phyloP scores from a whole-genome alignment of 176 grass and related monocot genomes.

The Oryza meridionalis region DNA sequence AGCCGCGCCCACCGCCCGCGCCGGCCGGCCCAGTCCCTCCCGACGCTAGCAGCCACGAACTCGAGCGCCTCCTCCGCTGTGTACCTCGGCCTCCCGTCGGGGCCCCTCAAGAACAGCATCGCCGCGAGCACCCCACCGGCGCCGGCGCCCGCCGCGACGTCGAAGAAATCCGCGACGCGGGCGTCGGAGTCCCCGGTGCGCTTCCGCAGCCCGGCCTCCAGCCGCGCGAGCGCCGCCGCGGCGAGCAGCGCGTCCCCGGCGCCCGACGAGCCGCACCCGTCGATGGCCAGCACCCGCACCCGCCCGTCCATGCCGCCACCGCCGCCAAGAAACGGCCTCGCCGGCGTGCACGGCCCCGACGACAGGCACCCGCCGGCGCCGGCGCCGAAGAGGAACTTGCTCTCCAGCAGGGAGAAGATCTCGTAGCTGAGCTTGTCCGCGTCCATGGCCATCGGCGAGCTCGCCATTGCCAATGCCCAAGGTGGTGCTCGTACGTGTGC shows the following conservation, averaged over 20 bases:
- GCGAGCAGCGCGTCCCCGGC: conserved; percentile 64
- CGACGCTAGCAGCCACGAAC: conserved; percentile 37
- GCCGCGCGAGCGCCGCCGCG: conserved; percentile 48
- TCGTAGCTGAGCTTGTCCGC: conserved; percentile 69
- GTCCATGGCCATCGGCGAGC: conserved; percentile 34
- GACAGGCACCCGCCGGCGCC: conserved; percentile 33
- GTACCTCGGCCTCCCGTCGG: conserved; percentile 63
- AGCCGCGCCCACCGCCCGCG: conserved; percentile 37
- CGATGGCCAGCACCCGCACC: conserved; percentile 75
- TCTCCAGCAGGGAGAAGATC: conserved; percentile 76
- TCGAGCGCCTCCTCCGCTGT: conserved; percentile 59
- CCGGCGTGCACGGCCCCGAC: conserved; percentile 26
- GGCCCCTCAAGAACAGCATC: conserved; percentile 60
- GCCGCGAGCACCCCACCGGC: conserved; percentile 57
- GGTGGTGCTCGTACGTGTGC: not conserved
- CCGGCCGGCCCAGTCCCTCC: conserved; percentile 18
- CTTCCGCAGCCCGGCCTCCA: conserved; percentile 59
- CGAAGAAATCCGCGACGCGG: conserved; percentile 73
- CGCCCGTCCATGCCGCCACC: not conserved
- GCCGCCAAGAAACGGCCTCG: not conserved
- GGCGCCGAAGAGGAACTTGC: conserved; percentile 68
- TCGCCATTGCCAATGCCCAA: conserved; percentile 7
- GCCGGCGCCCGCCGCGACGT: conserved; percentile 64
- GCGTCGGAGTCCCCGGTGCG: conserved; percentile 43
- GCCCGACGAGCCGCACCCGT: conserved; percentile 50